Evolutionary conservation across 352 stramenopile species (phyloP), one percentile per base, ranked within the genome.

Genomic region (Globisporangium barbulae): DNA sequence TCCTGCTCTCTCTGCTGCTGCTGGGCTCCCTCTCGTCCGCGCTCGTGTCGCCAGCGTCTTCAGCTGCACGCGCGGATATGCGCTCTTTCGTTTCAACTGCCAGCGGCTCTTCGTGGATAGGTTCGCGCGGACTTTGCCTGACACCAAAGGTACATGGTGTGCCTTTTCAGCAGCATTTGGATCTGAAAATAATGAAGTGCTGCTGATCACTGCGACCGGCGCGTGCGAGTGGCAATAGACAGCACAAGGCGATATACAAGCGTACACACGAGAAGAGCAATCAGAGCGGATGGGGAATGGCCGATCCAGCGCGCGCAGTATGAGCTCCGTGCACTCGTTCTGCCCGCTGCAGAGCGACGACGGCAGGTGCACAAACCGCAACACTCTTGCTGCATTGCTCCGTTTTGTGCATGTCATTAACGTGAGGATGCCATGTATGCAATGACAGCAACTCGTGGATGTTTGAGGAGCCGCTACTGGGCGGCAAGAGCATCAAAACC

Each of bases 401-500:
- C 10, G 7, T 39, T 15, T n/a, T 3, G 7, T 53, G 15, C 19
- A 30, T 63, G 25, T 21, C 9, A 41, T 41, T 41, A 41, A 41
- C 35, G 35, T 35, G 13, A 44, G 37, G 25, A 15, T 28, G 25
- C 25, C n/a, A 49, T 30, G 5, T 3, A 56, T 37, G 2, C 15
- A 42, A n/a, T 19, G 0, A 6, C 55, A 53, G 49, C 50, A 80
- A 71, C 22, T 67, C 69, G 9, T 67, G 50, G 22, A 72, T 78
- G 70, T 89, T 83, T 48, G 62, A 83, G 25, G 75, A 93, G 55
- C 81, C 83, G 35, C 61, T 91, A 19, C 70, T 93, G 17, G 64
- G 61, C n/a, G 50, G 39, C 8, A 71, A 74, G 30, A 69, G 21
- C 31, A 53, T 2, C 21, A 56, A 53, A 25, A 35, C 47, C 15